These are phyloP conservation scores for Clitopilus passeckerianus DNA, from an alignment of 768 basidiomycete species.

Conservation along the genomic window DNA sequence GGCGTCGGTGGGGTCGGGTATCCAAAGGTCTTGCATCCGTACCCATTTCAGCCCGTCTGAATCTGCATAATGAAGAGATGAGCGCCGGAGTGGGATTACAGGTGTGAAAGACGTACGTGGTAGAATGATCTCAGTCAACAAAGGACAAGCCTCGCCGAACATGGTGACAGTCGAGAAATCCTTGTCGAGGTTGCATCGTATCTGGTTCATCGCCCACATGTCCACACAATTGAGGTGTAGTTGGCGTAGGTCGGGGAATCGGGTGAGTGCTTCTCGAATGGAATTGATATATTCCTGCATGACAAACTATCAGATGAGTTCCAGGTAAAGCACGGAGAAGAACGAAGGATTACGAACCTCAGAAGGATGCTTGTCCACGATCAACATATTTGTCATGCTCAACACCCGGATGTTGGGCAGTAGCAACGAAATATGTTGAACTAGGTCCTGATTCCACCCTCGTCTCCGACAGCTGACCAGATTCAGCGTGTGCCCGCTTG, in stretches of 20 bases:
- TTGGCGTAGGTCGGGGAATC: slow-evolving; percentile 26
- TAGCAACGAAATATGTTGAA: slow-evolving; percentile 25
- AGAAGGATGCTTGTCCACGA: slow-evolving; percentile 23
- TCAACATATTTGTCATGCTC: slow-evolving; percentile 29
- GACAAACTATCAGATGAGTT: neutral
- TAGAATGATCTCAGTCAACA: slow-evolving; percentile 27
- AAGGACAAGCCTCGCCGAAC: slow-evolving; percentile 32
- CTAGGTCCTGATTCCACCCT: slow-evolving; percentile 35
- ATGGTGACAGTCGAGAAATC: slow-evolving; percentile 29
- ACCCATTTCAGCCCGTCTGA: slow-evolving; percentile 13
- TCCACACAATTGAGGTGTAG: slow-evolving; percentile 27
- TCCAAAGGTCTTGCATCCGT: slow-evolving; percentile 9
- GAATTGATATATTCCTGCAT: slow-evolving; percentile 19
- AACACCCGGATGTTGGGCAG: slow-evolving; percentile 28
- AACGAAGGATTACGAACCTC: slow-evolving; percentile 15
- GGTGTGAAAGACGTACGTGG: slow-evolving; percentile 24
- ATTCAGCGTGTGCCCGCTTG: slow-evolving; percentile 26
- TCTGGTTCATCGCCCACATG: slow-evolving; percentile 22
- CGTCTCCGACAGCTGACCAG: slow-evolving; percentile 29
- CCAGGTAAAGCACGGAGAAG: neutral
- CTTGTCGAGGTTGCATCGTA: slow-evolving; percentile 23
- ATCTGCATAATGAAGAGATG: neutral
- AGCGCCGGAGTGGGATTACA: neutral
- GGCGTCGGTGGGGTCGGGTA: slow-evolving; percentile 21
- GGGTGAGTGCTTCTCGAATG: slow-evolving; percentile 18